These are phyloP conservation scores for Spathaspora sp. DNA, from an alignment of 805 yeast species.

Conservation along the genomic window DNA sequence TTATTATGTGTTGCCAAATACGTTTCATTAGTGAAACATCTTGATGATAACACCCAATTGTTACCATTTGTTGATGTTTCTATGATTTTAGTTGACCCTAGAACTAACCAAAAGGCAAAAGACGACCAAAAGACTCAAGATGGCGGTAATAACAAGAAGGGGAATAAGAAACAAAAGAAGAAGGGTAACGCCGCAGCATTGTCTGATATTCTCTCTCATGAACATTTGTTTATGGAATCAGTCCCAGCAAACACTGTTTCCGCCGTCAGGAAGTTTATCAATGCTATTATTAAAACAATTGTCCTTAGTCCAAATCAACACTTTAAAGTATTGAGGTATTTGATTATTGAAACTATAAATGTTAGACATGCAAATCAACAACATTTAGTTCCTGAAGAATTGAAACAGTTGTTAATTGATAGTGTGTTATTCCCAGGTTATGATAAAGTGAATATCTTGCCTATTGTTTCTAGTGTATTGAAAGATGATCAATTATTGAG, in stretches of 20 bases:
- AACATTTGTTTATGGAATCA: constrained; percentile 47
- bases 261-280: constrained; percentile 45
- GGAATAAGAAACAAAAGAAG: constrained; percentile 39
- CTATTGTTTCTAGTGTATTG: constrained; percentile 58
- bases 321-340: constrained; percentile 45
- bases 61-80: constrained; percentile 59
- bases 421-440: constrained; percentile 69
- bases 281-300: constrained; percentile 43
- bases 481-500: constrained; percentile 50
- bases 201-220: constrained; percentile 67
- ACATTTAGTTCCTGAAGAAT: constrained; percentile 24
- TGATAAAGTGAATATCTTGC: constrained; percentile 62
- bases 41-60: constrained; percentile 49
- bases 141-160: constrained; percentile 22
- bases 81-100: constrained; percentile 37
- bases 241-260: constrained; percentile 35
- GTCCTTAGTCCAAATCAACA: constrained; percentile 58
- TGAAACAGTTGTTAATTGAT: constrained; percentile 40
- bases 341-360: constrained; percentile 32
- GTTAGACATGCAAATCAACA: constrained; percentile 21
- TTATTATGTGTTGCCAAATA: constrained; percentile 23
- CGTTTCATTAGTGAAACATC: constrained; percentile 32
- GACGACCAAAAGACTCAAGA: constrained; percentile 1
- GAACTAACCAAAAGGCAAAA: constrained; percentile 14
- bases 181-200: constrained; percentile 44